phyloP scores from a whole-genome alignment of 495 filamentous ascomycete genomes.

The Lophium mytilinum region DNA sequence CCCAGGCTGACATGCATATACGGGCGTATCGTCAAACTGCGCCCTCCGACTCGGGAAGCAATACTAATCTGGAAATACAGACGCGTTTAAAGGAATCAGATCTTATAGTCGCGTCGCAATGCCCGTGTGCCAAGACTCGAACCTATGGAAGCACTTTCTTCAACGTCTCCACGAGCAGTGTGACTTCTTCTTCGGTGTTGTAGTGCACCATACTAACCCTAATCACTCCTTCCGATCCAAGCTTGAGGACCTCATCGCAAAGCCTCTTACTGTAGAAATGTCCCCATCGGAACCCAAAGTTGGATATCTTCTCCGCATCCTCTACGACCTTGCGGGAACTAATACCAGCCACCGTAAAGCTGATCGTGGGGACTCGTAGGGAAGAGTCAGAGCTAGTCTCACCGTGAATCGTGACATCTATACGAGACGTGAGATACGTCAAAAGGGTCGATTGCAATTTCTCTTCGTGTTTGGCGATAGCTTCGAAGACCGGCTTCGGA shows the following conservation, averaged over 20 bases:
- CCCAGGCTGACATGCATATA: too few relatives aligned
- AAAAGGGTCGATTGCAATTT: slow-evolving; percentile 51
- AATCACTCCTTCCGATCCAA: slow-evolving; percentile 54
- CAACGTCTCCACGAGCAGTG: too few relatives aligned
- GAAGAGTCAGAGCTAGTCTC: slow-evolving; percentile 37
- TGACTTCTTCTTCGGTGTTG: slow-evolving; percentile 56
- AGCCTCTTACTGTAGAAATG: slow-evolving; percentile 59
- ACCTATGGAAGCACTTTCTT: too few relatives aligned
- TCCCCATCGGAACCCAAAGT: slow-evolving; percentile 58
- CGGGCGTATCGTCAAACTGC: too few relatives aligned
- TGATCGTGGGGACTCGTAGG: slow-evolving; percentile 55
- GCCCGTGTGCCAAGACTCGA: too few relatives aligned
- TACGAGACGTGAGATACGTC: slow-evolving; percentile 41
- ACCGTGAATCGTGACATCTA: slow-evolving; percentile 50
- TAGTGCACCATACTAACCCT: slow-evolving; percentile 68
- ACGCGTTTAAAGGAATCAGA: too few relatives aligned
- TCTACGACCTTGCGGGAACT: slow-evolving; percentile 52
- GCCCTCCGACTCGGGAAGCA: too few relatives aligned
- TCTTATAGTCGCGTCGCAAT: too few relatives aligned
- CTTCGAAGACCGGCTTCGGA: slow-evolving; percentile 34
- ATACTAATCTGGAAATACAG: too few relatives aligned
- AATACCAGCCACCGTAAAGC: slow-evolving; percentile 53
- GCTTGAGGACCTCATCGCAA: slow-evolving; percentile 48
- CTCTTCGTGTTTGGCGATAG: slow-evolving; percentile 52
- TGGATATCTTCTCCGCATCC: slow-evolving; percentile 46